Percentiles rank a stretch among this genome's conserved stretches.
These are phyloP conservation scores for Phylloporus rhodoxanthus DNA, from an alignment of 768 basidiomycete genomes.

Conservation along the genomic window DNA sequence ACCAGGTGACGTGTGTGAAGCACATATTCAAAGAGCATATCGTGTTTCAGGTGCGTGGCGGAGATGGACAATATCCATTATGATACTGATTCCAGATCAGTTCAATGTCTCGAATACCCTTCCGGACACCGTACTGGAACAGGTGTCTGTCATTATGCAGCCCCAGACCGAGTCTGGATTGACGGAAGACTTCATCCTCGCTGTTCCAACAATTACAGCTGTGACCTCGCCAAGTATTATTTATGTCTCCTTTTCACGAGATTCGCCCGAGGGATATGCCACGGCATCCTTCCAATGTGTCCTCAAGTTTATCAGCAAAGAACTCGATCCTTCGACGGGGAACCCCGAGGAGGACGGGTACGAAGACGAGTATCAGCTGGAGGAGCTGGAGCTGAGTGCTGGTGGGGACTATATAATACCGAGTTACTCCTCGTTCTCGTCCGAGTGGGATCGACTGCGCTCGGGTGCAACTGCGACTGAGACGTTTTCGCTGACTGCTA, in stretches of 20 bases:
- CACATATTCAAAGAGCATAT: slow-evolving; percentile 94
- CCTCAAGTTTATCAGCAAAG: slow-evolving; percentile 94
- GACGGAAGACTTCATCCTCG: slow-evolving; percentile 93
- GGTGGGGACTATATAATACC: slow-evolving; percentile 93
- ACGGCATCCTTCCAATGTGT: slow-evolving; percentile 83
- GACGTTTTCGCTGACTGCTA: slow-evolving; percentile 86
- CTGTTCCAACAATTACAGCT: slow-evolving; percentile 62
- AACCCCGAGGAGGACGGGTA: slow-evolving; percentile 98
- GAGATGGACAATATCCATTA: not conserved
- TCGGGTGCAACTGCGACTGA: slow-evolving; percentile 77
- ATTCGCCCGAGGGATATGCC: slow-evolving; percentile 68
- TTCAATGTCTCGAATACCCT: slow-evolving; percentile 98
- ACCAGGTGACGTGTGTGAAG: slow-evolving; percentile 94
- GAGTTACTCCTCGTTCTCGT: slow-evolving; percentile 85
- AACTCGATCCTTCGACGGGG: slow-evolving; percentile 91
- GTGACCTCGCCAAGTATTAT: slow-evolving; percentile 75
- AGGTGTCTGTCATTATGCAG: slow-evolving; percentile 91
- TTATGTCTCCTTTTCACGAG: slow-evolving; percentile 92
- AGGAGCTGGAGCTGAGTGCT: slow-evolving; percentile 91
- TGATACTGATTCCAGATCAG: slow-evolving; percentile 35
- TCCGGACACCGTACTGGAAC: slow-evolving; percentile 90
- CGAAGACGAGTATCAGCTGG: slow-evolving; percentile 96
- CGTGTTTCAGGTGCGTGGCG: slow-evolving; percentile 81
- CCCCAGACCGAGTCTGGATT: slow-evolving; percentile 68
- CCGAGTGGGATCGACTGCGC: slow-evolving; percentile 92